These are phyloP conservation scores for Cyamopsis tetragonoloba DNA, from an alignment of 306 rosid species.

Conservation along the genomic window DNA sequence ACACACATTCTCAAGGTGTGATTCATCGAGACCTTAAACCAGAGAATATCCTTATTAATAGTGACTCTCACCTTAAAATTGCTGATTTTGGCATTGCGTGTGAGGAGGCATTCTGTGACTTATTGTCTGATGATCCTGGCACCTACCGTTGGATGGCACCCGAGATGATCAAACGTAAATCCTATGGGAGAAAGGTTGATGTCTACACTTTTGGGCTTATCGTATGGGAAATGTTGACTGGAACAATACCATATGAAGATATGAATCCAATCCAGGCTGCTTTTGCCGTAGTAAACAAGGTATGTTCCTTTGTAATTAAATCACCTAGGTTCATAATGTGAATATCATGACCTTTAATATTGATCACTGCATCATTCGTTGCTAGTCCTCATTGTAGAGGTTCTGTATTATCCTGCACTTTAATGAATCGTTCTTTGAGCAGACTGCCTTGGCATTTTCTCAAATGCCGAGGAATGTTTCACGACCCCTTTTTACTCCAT, in stretches of 20 bases:
- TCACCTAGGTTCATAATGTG: background rate
- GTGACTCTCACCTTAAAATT: constrained; percentile 61
- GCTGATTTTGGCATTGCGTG: constrained; percentile 98
- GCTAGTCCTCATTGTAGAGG: background rate
- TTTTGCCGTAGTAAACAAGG: constrained; percentile 93
- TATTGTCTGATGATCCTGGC: constrained; percentile 85
- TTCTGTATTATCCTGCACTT: background rate
- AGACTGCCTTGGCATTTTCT: background rate
- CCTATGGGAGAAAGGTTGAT: constrained; percentile 81
- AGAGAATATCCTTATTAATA: constrained; percentile 70
- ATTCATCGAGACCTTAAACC: constrained; percentile 96
- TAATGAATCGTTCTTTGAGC: background rate
- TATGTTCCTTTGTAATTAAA: constrained; percentile 13
- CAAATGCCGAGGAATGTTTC: background rate
- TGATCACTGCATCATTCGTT: background rate
- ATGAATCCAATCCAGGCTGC: constrained; percentile 99
- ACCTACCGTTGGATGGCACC: constrained; percentile 99
- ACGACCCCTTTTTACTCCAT: background rate
- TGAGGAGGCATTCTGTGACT: constrained; percentile 68
- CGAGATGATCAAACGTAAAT: constrained; percentile 87
- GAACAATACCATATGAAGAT: constrained; percentile 78
- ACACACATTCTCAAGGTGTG: constrained; percentile 79
- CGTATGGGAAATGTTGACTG: constrained; percentile 90
- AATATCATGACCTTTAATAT: background rate
- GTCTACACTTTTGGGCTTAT: constrained; percentile 93